These are phyloP conservation scores for Pilasporangium apinafurcum DNA, from an alignment of 352 stramenopile species.

Conservation along the genomic window DNA sequence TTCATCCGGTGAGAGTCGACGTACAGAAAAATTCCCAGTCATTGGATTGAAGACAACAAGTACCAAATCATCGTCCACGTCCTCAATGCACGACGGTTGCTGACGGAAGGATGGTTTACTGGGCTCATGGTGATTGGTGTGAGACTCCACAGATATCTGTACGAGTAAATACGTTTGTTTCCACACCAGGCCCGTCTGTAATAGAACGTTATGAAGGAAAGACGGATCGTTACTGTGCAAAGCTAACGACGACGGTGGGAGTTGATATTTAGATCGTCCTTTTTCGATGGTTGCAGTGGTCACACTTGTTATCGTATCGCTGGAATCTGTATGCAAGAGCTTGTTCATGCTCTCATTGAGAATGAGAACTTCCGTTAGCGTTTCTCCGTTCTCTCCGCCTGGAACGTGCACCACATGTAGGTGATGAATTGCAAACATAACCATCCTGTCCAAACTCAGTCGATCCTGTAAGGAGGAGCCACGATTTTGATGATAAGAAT, in stretches of 20 bases:
- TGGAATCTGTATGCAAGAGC: slow-evolving; percentile 2
- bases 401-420: slow-evolving; percentile 38
- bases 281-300: slow-evolving; percentile 7
- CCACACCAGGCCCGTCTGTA: slow-evolving; percentile 55
- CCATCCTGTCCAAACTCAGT: slow-evolving; percentile 29
- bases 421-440: slow-evolving; percentile 21
- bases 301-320: slow-evolving; percentile 1
- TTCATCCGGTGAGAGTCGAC: slow-evolving; percentile 3
- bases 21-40: slow-evolving; percentile 3
- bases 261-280: slow-evolving; percentile 12
- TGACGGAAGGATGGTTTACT: background rate
- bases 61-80: background rate
- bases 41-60: slow-evolving; percentile 8
- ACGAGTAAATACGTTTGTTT: slow-evolving; percentile 40
- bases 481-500: background rate
- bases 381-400: slow-evolving; percentile 1
- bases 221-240: slow-evolving; percentile 4
- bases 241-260: slow-evolving; percentile 9
- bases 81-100: slow-evolving; percentile 3
- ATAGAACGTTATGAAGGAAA: background rate
- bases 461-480: background rate
- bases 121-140: background rate
- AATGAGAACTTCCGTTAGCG: slow-evolving; percentile 21
- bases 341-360: slow-evolving; percentile 30
- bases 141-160: slow-evolving; percentile 17